Conservation (phyloP, 78 protist genomes). For the Planoprotostelium fungivorum region DNA sequence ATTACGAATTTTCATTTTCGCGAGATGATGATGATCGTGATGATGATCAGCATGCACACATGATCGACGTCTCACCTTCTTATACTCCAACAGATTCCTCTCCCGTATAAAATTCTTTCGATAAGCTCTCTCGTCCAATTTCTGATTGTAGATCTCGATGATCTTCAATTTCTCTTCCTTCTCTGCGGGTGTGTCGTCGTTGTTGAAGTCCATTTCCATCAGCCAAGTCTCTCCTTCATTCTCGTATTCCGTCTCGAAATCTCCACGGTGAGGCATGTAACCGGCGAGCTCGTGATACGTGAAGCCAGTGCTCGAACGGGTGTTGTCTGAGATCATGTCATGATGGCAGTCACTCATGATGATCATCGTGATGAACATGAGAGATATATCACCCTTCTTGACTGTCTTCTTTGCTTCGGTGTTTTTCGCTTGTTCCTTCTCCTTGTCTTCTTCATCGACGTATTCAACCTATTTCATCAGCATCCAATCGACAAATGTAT, state of each 20-base stretch:
- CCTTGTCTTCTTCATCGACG: not conserved
- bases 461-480: not conserved
- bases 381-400: not conserved
- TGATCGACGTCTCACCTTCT: too few relatives aligned
- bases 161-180: conserved; percentile 26
- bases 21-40: too few relatives aligned
- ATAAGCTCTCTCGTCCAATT: conserved; percentile 39
- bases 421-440: not conserved
- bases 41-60: too few relatives aligned
- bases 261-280: conserved; percentile 37
- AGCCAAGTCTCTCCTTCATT: conserved; percentile 47
- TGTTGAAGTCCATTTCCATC: conserved; percentile 30
- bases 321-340: not conserved
- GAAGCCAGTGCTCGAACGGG: not conserved
- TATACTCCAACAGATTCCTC: conserved; percentile 44
- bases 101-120: conserved; percentile 41
- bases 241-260: conserved; percentile 53
- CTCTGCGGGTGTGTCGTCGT: conserved; percentile 32
- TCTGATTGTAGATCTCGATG: conserved; percentile 22
- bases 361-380: not conserved
- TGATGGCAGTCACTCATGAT: not conserved
- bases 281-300: conserved; percentile 16
- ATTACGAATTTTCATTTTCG: too few relatives aligned
- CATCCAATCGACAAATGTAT: not conserved
- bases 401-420: not conserved